Evolutionary conservation across 108 stramenopile genomes (phyloP).

Genomic region (Nitzschia putrida): DNA sequence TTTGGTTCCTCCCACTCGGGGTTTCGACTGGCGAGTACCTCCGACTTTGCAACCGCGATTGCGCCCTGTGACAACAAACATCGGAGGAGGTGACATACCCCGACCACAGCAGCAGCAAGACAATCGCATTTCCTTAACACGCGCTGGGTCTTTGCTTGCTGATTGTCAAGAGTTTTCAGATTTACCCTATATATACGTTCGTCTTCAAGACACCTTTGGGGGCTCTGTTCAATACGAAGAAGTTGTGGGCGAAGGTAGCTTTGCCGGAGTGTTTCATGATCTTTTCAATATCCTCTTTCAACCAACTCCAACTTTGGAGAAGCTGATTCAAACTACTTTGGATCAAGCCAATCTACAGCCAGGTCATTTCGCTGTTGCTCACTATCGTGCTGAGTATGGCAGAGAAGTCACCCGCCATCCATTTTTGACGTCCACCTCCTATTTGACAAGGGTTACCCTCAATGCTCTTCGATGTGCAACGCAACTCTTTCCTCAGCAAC

Average conservation of each 20-base stretch:
- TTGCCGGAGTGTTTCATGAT: slow-evolving; percentile 25
- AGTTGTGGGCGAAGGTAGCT: slow-evolving; percentile 3
- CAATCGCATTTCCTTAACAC: not conserved
- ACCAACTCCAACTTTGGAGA: slow-evolving; percentile 13
- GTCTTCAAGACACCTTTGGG: slow-evolving; percentile 21
- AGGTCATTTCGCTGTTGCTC: slow-evolving; percentile 37
- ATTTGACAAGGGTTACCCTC: not conserved
- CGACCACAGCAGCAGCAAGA: slow-evolving; percentile 1
- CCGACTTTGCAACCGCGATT: slow-evolving; percentile 4
- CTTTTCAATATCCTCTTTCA: slow-evolving; percentile 28
- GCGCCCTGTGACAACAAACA: not conserved
- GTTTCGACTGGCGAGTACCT: slow-evolving; percentile 29
- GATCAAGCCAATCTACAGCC: slow-evolving; percentile 13
- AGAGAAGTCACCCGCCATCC: slow-evolving; percentile 22
- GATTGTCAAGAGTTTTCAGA: not conserved
- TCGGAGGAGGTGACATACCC: not conserved
- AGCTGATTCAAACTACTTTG: slow-evolving; percentile 6
- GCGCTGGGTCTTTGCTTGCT: not conserved
- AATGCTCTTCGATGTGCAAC: slow-evolving; percentile 43
- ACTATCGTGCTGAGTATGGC: slow-evolving; percentile 35
- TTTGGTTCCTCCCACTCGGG: slow-evolving; percentile 30
- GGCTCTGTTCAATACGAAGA: slow-evolving; percentile 25
- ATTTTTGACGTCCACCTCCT: not conserved
- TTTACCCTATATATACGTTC: not conserved
- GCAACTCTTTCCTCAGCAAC: slow-evolving; percentile 13